Conservation (phyloP, 805 yeast genomes). For the Candida xyloterini region DNA sequence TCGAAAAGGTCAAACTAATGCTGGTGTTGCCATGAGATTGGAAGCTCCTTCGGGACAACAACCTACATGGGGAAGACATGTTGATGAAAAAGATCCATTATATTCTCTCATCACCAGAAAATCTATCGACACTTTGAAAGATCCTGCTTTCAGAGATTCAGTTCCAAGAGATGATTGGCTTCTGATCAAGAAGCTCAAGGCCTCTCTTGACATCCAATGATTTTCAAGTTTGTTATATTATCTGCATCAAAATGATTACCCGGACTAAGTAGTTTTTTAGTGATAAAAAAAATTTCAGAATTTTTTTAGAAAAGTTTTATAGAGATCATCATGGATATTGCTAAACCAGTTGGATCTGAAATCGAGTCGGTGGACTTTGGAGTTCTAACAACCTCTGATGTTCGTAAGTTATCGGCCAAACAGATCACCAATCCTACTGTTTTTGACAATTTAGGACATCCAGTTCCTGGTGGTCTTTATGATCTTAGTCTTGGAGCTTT, state of each 20-base stretch:
- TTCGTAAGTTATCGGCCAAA: constrained; percentile 84
- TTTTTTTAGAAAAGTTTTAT: constrained; percentile 8
- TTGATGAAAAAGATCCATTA: constrained; percentile 85
- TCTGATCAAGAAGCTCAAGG: constrained; percentile 81
- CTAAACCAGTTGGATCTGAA: constrained; percentile 94
- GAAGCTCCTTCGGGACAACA: constrained; percentile 90
- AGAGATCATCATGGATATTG: constrained; percentile 71
- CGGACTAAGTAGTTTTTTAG: constrained; percentile 10
- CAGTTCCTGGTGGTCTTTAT: constrained; percentile 88
- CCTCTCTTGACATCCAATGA: constrained; percentile 78
- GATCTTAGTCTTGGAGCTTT: constrained; percentile 97
- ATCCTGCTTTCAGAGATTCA: constrained; percentile 93
- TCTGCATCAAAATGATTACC: constrained; percentile 8
- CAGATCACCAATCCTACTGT: constrained; percentile 94
- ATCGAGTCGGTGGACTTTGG: constrained; percentile 91
- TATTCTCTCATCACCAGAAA: constrained; percentile 88
- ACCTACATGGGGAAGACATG: constrained; percentile 99
- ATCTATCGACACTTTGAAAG: constrained; percentile 95
- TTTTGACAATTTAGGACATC: constrained; percentile 95
- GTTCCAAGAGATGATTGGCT: constrained; percentile 97
- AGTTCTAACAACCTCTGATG: constrained; percentile 75
- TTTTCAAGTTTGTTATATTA: neutral
- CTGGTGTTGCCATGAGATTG: constrained; percentile 98
- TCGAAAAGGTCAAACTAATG: constrained; percentile 92
- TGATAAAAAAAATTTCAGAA: constrained; percentile 9